Evolutionary conservation across 2,329 filamentous ascomycete genomes (phyloP).

Genomic region (Teratosphaeria viscida): DNA sequence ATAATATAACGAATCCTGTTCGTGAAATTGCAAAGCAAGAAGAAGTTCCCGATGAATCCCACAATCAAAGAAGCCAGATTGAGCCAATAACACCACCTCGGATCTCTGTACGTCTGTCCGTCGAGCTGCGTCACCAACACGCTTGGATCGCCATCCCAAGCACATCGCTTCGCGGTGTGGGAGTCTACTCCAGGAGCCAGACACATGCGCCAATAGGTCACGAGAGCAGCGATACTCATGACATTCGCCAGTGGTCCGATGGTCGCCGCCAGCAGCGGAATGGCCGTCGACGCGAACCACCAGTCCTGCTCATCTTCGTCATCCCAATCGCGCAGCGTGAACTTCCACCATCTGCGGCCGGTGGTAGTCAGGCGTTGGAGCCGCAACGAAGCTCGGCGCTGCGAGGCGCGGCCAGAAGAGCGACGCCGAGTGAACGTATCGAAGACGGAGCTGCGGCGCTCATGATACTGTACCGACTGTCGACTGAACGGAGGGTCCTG

Average conservation of each 20-base stretch:
- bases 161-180: slow-evolving; percentile 27
- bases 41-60: slow-evolving; percentile 68
- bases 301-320: slow-evolving; percentile 24
- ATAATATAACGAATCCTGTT: slow-evolving; percentile 67
- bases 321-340: slow-evolving; percentile 20
- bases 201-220: slow-evolving; percentile 63
- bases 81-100: slow-evolving; percentile 60
- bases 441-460: neutral
- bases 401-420: slow-evolving; percentile 6
- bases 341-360: slow-evolving; percentile 13
- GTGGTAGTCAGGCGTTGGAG: slow-evolving; percentile 5
- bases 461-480: neutral
- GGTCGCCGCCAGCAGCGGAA: slow-evolving; percentile 63
- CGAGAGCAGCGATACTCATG: slow-evolving; percentile 78
- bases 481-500: neutral
- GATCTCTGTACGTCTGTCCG: slow-evolving; percentile 54
- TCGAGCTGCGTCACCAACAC: slow-evolving; percentile 37
- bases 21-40: slow-evolving; percentile 80
- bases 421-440: slow-evolving; percentile 3
- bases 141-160: slow-evolving; percentile 12
- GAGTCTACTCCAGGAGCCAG: slow-evolving; percentile 32
- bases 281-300: slow-evolving; percentile 28
- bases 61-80: slow-evolving; percentile 70
- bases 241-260: slow-evolving; percentile 75
- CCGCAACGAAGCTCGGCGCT: slow-evolving; percentile 7